phyloP scores from a whole-genome alignment of 2,329 filamentous ascomycete genomes.

The Exophiala sp. region DNA sequence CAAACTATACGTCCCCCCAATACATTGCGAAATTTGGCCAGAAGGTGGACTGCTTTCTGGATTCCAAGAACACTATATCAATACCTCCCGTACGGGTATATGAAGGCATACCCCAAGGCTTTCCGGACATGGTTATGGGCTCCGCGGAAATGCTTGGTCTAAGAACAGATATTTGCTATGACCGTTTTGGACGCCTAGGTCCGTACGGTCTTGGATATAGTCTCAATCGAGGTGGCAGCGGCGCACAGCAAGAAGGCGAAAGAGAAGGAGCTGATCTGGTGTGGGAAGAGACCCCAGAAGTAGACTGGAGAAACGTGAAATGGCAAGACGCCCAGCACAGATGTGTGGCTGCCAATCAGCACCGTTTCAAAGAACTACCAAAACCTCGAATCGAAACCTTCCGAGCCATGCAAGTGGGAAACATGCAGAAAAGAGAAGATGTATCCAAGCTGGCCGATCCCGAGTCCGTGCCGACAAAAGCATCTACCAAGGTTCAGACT shows the following conservation, averaged over 20 bases:
- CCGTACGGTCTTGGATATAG: slow-evolving; percentile 91
- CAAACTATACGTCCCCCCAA: slow-evolving; percentile 56
- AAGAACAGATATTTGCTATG: slow-evolving; percentile 85
- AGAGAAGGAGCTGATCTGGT: slow-evolving; percentile 74
- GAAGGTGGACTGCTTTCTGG: slow-evolving; percentile 74
- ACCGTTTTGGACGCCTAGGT: slow-evolving; percentile 80
- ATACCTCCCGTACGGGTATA: slow-evolving; percentile 71
- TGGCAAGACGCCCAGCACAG: slow-evolving; percentile 76
- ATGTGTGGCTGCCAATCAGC: slow-evolving; percentile 68
- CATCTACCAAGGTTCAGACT: slow-evolving; percentile 27
- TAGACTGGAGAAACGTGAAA: slow-evolving; percentile 72
- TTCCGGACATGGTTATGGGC: slow-evolving; percentile 81
- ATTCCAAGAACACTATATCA: slow-evolving; percentile 60
- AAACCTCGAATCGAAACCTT: slow-evolving; percentile 36
- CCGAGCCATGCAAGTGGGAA: slow-evolving; percentile 24
- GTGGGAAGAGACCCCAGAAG: slow-evolving; percentile 67
- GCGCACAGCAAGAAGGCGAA: slow-evolving; percentile 81
- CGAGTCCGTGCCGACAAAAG: slow-evolving; percentile 2
- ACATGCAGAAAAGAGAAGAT: slow-evolving; percentile 14
- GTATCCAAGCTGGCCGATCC: not conserved
- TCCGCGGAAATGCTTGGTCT: slow-evolving; percentile 78
- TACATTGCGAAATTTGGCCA: slow-evolving; percentile 57
- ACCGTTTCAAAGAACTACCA: slow-evolving; percentile 57
- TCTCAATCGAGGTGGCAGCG: slow-evolving; percentile 70
- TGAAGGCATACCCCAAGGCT: slow-evolving; percentile 74